phyloP scores from a whole-genome alignment of 345 rosid species.

The Raphanus sativus region DNA sequence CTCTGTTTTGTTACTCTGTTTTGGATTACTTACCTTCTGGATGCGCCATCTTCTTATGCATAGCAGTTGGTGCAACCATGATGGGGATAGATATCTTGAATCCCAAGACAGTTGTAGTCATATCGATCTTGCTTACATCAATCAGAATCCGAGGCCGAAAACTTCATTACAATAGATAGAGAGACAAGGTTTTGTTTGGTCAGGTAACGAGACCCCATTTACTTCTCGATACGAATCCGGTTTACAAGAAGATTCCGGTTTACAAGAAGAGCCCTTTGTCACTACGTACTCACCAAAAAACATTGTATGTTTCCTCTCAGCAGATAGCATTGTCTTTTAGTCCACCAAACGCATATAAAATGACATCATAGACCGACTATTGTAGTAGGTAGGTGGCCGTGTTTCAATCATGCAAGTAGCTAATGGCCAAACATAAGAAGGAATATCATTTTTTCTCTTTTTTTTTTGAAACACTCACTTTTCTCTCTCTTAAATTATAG shows the following conservation, averaged over 20 bases:
- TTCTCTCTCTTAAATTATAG: not conserved
- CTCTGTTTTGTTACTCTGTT: not conserved
- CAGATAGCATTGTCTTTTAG: not conserved
- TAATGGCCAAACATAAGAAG: not conserved
- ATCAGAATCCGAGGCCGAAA: too few relatives aligned
- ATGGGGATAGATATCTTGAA: conserved; percentile 81
- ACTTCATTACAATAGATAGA: too few relatives aligned
- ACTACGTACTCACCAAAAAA: not conserved
- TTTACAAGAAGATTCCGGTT: not conserved
- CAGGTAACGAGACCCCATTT: not conserved
- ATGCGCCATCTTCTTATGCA: conserved; percentile 79
- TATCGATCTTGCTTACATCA: too few relatives aligned
- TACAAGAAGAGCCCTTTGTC: not conserved
- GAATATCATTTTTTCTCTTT: not conserved
- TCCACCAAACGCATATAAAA: not conserved
- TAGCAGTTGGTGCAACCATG: conserved; percentile 82
- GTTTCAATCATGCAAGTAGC: not conserved
- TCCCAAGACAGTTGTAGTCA: conserved; percentile 61
- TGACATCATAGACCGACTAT: not conserved
- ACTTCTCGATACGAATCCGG: not conserved
- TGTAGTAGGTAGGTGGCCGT: not conserved
- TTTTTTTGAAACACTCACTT: too few relatives aligned
- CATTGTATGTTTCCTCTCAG: not conserved
- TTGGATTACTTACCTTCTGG: conserved; percentile 57
- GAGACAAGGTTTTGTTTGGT: too few relatives aligned